Evolutionary conservation across 225 moss, liverwort and hornwort genomes (phyloP), one percentile per base, ranked within the genome.

Genomic region (Lunularia cruciata): DNA sequence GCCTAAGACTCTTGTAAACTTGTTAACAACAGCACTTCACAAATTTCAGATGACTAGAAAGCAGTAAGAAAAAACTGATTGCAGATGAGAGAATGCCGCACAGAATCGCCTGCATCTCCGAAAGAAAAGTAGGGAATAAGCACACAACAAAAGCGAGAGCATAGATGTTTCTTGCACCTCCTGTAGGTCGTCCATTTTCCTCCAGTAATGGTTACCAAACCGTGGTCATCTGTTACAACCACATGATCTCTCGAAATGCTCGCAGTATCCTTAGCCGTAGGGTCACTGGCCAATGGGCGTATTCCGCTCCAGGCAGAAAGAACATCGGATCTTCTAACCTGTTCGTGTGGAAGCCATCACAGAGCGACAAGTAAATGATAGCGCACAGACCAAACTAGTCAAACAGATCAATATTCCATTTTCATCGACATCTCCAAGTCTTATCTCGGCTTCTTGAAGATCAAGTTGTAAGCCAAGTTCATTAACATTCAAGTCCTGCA

Each of bases 181-280:
- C 96, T 83, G 68, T 98, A 98, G 8, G 96, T 98, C 7, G 96
- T 98, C 96, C 96, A 98, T 71, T 98, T 98, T 73, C 96, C 96
- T 23, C 96, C 96, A 5, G 96, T 93, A 65, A 98, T 80, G 1
- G 96, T 98, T 27, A 98, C 91, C 68, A 98, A 62, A 22, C 88
- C 91, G 60, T 91, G 86, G 4, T 83, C 78, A 68, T 98, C 96
- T 47, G 85, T 79, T 11, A 93, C 89, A 7, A 98, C 66, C 6
- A 98, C 93, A 70, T 98, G 98, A 62, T 98, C 98, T 62, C 98
- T 69, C 5, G 91, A 91, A 59, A 98, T 92, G n/a, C 93, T 93
- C n/a, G 98, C 91, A 10, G 98, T 98, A 48, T 98, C 90, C 72
- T 86, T 84, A 8, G 87, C 80, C 25, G 81, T 91, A 25, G 98